Conservation (phyloP, 371 early-diverging fungal genomes). For the Actinomortierella ambigua region DNA sequence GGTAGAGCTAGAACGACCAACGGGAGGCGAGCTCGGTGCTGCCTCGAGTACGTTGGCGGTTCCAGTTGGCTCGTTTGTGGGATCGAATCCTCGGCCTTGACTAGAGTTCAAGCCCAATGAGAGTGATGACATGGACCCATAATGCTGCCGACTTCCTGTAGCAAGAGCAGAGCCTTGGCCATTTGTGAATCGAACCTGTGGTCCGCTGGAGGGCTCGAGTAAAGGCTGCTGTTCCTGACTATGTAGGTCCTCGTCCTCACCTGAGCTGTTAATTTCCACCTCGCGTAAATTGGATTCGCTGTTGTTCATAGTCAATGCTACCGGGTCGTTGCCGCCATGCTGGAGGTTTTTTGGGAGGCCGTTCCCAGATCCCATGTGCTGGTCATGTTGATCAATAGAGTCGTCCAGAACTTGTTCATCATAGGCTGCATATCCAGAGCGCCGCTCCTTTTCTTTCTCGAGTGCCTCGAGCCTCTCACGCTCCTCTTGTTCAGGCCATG, state of each 20-base stretch:
- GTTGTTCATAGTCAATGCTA: not conserved
- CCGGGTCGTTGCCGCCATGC: not conserved
- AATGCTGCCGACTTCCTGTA: slow-evolving; percentile 1
- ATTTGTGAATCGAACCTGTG: too few relatives aligned
- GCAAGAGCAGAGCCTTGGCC: too few relatives aligned
- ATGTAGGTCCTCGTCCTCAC: too few relatives aligned
- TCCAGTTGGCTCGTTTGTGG: too few relatives aligned
- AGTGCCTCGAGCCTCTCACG: not conserved
- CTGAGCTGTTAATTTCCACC: too few relatives aligned
- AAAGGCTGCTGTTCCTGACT: slow-evolving; percentile 16
- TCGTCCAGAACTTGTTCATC: not conserved
- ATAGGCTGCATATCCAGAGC: not conserved
- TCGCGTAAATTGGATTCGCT: too few relatives aligned
- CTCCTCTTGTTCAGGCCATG: too few relatives aligned
- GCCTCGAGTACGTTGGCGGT: too few relatives aligned
- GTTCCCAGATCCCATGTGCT: not conserved
- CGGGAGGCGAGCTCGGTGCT: too few relatives aligned
- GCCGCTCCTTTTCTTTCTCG: not conserved
- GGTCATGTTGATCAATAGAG: not conserved
- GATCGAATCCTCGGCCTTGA: too few relatives aligned
- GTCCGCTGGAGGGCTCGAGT: slow-evolving; percentile 1
- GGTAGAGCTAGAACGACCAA: too few relatives aligned
- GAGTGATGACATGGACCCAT: slow-evolving; percentile 25
- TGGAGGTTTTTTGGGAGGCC: not conserved
- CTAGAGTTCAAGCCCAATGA: not conserved